Evolutionary conservation across 345 rosid species (phyloP).

Genomic region (Melaleuca quinquenervia): DNA sequence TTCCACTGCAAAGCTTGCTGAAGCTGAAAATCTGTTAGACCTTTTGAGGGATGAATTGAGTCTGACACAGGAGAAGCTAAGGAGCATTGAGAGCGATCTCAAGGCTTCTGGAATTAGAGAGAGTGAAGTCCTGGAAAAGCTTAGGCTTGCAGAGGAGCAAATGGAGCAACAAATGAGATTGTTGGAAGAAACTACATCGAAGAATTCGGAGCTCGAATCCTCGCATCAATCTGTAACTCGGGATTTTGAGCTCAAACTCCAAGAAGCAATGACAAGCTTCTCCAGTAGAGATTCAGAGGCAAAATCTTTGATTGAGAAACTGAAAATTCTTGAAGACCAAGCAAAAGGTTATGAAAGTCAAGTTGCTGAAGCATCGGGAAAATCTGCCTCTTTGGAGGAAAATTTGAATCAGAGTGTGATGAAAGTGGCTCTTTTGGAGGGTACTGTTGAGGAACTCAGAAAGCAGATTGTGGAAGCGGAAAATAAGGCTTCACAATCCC

Average conservation of each 20-base stretch:
- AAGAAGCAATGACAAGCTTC: constrained; percentile 47
- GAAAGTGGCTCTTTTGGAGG: constrained; percentile 50
- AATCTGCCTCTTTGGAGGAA: constrained; percentile 49
- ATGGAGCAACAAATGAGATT: constrained; percentile 40
- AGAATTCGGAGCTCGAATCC: constrained; percentile 54
- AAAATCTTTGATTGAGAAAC: constrained; percentile 48
- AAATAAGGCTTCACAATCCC: constrained; percentile 43
- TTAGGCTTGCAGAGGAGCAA: constrained; percentile 66
- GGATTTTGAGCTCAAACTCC: constrained; percentile 59
- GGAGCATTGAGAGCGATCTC: constrained; percentile 55
- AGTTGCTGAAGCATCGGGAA: constrained; percentile 40
- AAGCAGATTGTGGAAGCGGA: constrained; percentile 45
- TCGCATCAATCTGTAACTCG: constrained; percentile 39
- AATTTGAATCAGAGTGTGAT: constrained; percentile 48
- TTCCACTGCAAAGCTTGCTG: constrained; percentile 46
- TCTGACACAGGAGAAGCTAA: constrained; percentile 51
- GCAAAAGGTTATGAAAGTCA: constrained; percentile 50
- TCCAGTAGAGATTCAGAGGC: constrained; percentile 68
- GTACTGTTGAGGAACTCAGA: constrained; percentile 49
- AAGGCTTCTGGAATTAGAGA: constrained; percentile 54
- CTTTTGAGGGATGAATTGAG: constrained; percentile 58
- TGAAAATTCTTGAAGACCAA: constrained; percentile 50
- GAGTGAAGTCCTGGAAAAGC: constrained; percentile 54
- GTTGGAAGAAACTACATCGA: constrained; percentile 44
- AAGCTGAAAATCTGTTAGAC: constrained; percentile 57